phyloP scores from a whole-genome alignment of 2,329 filamentous ascomycete genomes.

The Catunica adiposa region DNA sequence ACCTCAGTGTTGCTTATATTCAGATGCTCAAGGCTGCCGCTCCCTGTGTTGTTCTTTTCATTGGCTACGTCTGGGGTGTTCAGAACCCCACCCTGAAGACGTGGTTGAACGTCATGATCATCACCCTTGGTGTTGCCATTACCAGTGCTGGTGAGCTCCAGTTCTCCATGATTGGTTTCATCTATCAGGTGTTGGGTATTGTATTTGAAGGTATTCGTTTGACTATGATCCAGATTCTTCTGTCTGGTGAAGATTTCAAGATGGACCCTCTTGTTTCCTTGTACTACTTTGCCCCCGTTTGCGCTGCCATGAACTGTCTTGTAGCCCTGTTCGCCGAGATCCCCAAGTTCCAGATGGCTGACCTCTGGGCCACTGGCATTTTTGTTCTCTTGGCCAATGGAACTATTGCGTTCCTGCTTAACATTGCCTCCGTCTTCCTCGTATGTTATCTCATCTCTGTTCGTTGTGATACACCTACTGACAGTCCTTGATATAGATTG shows the following conservation, averaged over 20 bases:
- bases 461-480: not conserved
- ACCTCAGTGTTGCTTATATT: slow-evolving; percentile 51
- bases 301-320: slow-evolving; percentile 62
- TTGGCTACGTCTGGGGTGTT: slow-evolving; percentile 43
- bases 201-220: slow-evolving; percentile 66
- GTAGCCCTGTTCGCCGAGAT: slow-evolving; percentile 56
- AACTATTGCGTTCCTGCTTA: slow-evolving; percentile 62
- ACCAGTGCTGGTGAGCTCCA: slow-evolving; percentile 48
- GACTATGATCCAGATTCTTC: slow-evolving; percentile 71
- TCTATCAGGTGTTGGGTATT: slow-evolving; percentile 59
- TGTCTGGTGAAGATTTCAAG: slow-evolving; percentile 59
- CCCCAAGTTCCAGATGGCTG: slow-evolving; percentile 45
- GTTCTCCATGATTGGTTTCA: slow-evolving; percentile 48
- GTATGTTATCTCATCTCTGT: slow-evolving; percentile 33
- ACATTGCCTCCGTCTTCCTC: slow-evolving; percentile 72
- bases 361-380: slow-evolving; percentile 49
- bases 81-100: slow-evolving; percentile 29
- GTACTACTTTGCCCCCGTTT: slow-evolving; percentile 80
- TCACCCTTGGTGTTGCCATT: slow-evolving; percentile 35
- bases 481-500: slow-evolving; percentile 40
- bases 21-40: slow-evolving; percentile 56
- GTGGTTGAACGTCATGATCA: slow-evolving; percentile 33
- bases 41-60: slow-evolving; percentile 49
- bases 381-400: slow-evolving; percentile 56
- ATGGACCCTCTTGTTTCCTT: slow-evolving; percentile 80